Evolutionary conservation across 306 rosid genomes (phyloP).

Genomic region (Erythrophleum fordii): DNA sequence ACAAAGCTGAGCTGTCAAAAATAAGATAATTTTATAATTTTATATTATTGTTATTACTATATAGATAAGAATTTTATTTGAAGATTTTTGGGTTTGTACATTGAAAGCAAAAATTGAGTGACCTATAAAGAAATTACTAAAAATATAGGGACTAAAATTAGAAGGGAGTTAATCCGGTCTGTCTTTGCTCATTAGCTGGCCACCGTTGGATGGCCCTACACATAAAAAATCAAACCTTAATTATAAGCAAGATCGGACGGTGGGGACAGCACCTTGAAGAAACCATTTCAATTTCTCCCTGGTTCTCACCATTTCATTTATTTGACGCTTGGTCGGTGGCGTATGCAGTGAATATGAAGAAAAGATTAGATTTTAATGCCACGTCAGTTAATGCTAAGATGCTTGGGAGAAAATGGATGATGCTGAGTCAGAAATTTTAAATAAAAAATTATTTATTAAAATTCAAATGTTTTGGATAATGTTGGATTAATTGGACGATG

Average conservation of each 20-base stretch:
- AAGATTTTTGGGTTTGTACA: not conserved
- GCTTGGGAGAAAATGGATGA: slow-evolving; percentile 26
- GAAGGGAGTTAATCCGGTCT: not conserved
- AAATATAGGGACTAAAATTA: not conserved
- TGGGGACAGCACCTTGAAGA: not conserved
- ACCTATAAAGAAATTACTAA: not conserved
- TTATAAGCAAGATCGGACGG: not conserved
- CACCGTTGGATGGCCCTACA: slow-evolving; percentile 40
- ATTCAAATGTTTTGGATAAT: slow-evolving; percentile 40
- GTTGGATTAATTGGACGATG: slow-evolving; percentile 36
- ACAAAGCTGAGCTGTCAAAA: slow-evolving; percentile 46
- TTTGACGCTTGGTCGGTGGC: slow-evolving; percentile 34
- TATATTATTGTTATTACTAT: not conserved
- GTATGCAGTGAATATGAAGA: not conserved
- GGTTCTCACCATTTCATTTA: too few species aligned
- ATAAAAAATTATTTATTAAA: not conserved
- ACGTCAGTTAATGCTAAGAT: slow-evolving; percentile 44
- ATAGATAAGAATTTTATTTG: not conserved
- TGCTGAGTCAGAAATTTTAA: slow-evolving; percentile 47
- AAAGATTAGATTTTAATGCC: slow-evolving; percentile 20
- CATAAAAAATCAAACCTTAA: not conserved
- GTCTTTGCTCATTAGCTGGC: not conserved
- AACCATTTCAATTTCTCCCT: not conserved
- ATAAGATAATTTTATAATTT: not conserved
- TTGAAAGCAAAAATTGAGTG: not conserved